Evolutionary conservation across 148 eudicot genomes (phyloP).

Genomic region (Vaccinium corymbosum): DNA sequence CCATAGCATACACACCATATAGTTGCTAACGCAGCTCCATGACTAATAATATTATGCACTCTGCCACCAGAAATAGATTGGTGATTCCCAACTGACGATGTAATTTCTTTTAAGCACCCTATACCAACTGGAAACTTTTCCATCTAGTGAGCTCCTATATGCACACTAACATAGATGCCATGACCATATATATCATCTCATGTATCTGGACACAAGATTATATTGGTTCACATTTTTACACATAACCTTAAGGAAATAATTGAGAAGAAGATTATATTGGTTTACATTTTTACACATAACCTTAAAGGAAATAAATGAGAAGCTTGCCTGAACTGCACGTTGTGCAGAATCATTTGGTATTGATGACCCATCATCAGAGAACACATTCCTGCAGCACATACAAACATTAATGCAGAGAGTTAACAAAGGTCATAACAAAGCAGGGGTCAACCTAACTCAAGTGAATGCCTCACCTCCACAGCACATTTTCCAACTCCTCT

Average conservation of each 20-base stretch:
- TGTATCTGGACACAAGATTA: not conserved
- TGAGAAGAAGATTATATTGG: slow-evolving; percentile 11
- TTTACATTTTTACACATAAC: not conserved
- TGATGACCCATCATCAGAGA: slow-evolving; percentile 68
- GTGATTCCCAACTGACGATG: not conserved
- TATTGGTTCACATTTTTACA: not conserved
- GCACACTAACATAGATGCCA: not conserved
- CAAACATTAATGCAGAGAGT: slow-evolving; percentile 3
- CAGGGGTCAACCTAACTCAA: not conserved
- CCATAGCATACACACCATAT: not conserved
- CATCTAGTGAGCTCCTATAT: not conserved
- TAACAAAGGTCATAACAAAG: slow-evolving; percentile 8
- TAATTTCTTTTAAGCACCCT: not conserved
- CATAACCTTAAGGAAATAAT: not conserved
- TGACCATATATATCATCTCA: not conserved
- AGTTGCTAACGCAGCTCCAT: not conserved
- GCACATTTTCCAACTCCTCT: slow-evolving; percentile 61
- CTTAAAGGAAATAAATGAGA: slow-evolving; percentile 6
- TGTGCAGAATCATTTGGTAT: slow-evolving; percentile 63
- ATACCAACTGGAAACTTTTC: not conserved
- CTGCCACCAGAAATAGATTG: not conserved
- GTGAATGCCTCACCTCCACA: slow-evolving; percentile 64
- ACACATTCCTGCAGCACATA: slow-evolving; percentile 60
- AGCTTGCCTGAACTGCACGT: slow-evolving; percentile 72
- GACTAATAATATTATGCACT: not conserved